These are phyloP conservation scores for Amaranthus palmeri DNA, from an alignment of 148 eudicot genomes.

Conservation along the genomic window DNA sequence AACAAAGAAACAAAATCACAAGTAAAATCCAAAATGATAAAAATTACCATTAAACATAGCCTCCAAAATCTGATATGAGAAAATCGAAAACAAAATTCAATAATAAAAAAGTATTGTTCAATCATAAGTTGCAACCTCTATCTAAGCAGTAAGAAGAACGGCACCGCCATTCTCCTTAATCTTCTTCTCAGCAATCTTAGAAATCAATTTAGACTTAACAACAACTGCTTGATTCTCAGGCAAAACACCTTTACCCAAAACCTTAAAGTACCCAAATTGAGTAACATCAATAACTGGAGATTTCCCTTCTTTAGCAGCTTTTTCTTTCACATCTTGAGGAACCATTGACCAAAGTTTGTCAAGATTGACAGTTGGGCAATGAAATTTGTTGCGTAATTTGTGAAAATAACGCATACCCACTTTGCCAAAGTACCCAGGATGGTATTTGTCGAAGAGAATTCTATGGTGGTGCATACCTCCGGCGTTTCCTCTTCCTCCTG, in stretches of 20 bases:
- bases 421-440: constrained; percentile 49
- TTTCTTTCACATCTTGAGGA: constrained; percentile 34
- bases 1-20: too few species aligned
- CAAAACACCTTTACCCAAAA: constrained; percentile 40
- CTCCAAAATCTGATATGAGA: constrained; percentile 10
- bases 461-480: constrained; percentile 61
- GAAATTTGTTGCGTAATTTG: constrained; percentile 40
- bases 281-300: constrained; percentile 39
- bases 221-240: constrained; percentile 32
- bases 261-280: constrained; percentile 45
- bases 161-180: constrained; percentile 50
- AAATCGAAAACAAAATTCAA: background rate
- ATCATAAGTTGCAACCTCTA: background rate
- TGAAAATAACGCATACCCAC: constrained; percentile 54
- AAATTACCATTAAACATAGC: background rate
- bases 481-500: constrained; percentile 49
- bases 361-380: constrained; percentile 42
- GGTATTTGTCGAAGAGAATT: constrained; percentile 50
- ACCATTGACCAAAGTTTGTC: constrained; percentile 42
- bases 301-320: constrained; percentile 30
- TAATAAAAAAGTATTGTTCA: background rate
- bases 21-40: background rate
- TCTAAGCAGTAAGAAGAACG: constrained; percentile 44
- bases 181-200: constrained; percentile 54
- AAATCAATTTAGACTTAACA: constrained; percentile 43